phyloP scores from a whole-genome alignment of 2,329 filamentous ascomycete species.

The Diaporthe ampelina region DNA sequence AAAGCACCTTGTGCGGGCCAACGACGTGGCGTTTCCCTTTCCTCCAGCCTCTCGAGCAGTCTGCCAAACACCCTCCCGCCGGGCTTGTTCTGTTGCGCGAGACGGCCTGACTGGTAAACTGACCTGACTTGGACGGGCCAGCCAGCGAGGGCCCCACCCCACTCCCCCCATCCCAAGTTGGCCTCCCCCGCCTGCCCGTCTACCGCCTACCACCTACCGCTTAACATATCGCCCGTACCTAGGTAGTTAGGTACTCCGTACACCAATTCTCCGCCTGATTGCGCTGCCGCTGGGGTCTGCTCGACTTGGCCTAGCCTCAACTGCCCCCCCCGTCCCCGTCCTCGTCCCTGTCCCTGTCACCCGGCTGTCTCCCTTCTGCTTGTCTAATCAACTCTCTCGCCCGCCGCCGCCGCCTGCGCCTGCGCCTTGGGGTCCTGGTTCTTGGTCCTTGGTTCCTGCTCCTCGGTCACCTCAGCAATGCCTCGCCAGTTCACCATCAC shows the following conservation, averaged over 20 bases:
- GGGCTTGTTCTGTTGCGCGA: conserved; percentile 18
- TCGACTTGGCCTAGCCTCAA: conserved; percentile 29
- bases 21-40: conserved; percentile 24
- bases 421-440: conserved; percentile 21
- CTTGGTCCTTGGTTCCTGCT: conserved; percentile 17
- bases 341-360: conserved; percentile 26
- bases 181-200: background rate
- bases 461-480: conserved; percentile 32
- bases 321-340: background rate
- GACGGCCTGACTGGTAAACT: conserved; percentile 25
- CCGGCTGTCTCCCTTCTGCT: conserved; percentile 30
- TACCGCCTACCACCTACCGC: background rate
- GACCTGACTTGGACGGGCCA: conserved; percentile 12
- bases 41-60: conserved; percentile 3
- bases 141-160: conserved; percentile 16
- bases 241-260: too few relatives aligned
- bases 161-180: background rate
- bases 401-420: conserved; percentile 18
- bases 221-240: background rate
- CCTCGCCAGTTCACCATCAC: conserved; percentile 39
- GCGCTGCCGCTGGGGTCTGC: conserved; percentile 24
- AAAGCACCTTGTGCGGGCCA: conserved; percentile 14
- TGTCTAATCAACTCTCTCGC: conserved; percentile 23
- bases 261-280: conserved; percentile 29
- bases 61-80: background rate